Evolutionary conservation across 73 alveolate species (phyloP).

Genomic region (Uronychia setigera): DNA sequence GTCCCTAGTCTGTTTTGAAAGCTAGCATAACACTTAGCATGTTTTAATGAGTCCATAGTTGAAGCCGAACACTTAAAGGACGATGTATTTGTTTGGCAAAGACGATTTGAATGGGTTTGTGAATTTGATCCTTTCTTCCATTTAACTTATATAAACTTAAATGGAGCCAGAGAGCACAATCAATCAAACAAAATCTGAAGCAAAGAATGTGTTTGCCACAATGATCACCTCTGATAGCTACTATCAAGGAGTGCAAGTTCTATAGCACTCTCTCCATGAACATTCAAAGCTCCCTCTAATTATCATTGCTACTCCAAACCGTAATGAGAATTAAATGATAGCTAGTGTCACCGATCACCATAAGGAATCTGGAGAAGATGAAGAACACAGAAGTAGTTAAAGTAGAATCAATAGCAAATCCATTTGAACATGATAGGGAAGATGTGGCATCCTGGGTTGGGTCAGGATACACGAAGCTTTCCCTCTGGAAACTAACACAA

Average conservation of each 20-base stretch:
- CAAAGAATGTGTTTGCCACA: slow-evolving; percentile 41
- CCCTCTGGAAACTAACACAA: slow-evolving; percentile 31
- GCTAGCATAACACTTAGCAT: no score
- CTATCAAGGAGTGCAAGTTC: slow-evolving; percentile 42
- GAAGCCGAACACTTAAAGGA: no score
- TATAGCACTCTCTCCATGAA: slow-evolving; percentile 36
- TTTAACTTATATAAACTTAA: no score
- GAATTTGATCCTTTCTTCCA: no score
- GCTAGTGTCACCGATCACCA: not conserved
- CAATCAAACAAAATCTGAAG: no score
- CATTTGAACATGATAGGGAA: not conserved
- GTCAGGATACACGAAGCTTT: slow-evolving; percentile 75
- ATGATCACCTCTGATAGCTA: slow-evolving; percentile 51
- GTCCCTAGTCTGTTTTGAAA: no score
- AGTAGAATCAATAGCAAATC: not conserved
- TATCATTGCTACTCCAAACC: slow-evolving; percentile 27
- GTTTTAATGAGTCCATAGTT: no score
- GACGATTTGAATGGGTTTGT: no score
- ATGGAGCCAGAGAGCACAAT: no score
- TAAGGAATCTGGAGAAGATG: not conserved
- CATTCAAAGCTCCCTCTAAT: slow-evolving; percentile 3
- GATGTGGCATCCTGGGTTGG: slow-evolving; percentile 69
- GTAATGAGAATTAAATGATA: slow-evolving; percentile 42
- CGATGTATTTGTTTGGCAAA: no score
- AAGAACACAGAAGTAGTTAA: not conserved